Evolutionary conservation across 139 green algal species (phyloP).

Genomic region (Gonium pectorale): DNA sequence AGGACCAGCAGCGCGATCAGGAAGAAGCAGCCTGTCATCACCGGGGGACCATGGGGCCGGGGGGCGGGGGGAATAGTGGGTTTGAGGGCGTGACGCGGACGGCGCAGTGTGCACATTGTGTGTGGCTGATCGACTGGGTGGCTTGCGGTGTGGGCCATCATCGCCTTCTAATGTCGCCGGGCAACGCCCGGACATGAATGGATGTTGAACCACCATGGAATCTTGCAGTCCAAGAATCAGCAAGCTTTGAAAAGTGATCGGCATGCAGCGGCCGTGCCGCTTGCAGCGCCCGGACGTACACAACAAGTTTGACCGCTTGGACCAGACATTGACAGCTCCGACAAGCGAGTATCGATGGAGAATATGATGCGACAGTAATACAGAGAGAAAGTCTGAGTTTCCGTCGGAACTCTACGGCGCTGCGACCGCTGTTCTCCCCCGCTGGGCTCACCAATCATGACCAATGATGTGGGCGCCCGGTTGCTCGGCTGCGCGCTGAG

Average conservation of each 20-base stretch:
- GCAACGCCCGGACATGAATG: too few species aligned
- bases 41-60: not conserved
- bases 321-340: too few species aligned
- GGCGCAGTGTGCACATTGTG: not conserved
- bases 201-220: too few species aligned
- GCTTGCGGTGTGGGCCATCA: too few species aligned
- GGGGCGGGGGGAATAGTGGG: not conserved
- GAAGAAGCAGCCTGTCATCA: conserved; percentile 13
- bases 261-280: too few species aligned
- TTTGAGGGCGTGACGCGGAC: not conserved
- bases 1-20: not conserved
- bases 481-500: not conserved
- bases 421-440: not conserved
- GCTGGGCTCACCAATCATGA: conserved; percentile 30
- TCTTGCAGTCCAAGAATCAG: too few species aligned
- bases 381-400: not conserved
- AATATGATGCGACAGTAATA: not conserved
- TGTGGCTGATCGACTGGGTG: not conserved
- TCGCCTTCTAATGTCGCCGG: too few species aligned
- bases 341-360: too few species aligned
- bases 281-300: too few species aligned
- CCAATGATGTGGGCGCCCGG: not conserved
- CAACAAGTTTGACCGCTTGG: too few species aligned
- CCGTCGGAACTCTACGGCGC: not conserved
- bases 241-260: too few species aligned